Evolutionary conservation across 2,329 filamentous ascomycete genomes (phyloP).

Genomic region (Colletotrichum sublineola): DNA sequence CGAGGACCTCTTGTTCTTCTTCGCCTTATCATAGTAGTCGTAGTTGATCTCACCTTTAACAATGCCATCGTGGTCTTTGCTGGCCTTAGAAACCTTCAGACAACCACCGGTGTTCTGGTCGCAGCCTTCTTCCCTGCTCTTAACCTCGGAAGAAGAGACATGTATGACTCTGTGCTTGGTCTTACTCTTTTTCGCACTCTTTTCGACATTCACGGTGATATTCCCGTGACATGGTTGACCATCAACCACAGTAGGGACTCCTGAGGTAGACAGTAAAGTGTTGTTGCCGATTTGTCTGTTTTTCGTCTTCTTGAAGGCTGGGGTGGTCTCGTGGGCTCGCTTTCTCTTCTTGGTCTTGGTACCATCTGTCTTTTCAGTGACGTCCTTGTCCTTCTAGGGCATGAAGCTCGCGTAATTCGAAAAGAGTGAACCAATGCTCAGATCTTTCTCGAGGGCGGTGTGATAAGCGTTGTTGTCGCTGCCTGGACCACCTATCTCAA

Average conservation of each 20-base stretch:
- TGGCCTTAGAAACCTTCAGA: background rate
- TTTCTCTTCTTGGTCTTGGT: constrained; percentile 20
- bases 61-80: background rate
- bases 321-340: background rate
- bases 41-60: background rate
- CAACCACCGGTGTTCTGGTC: background rate
- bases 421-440: constrained; percentile 7
- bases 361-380: background rate
- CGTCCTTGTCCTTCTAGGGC: constrained; percentile 17
- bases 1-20: background rate
- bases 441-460: constrained; percentile 17
- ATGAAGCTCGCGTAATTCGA: constrained; percentile 1
- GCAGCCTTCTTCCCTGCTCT: too few relatives aligned
- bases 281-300: background rate
- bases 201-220: background rate
- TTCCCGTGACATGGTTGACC: background rate
- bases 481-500: background rate
- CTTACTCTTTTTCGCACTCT: background rate
- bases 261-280: background rate
- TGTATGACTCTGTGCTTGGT: constrained; percentile 5
- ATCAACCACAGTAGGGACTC: background rate
- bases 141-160: background rate
- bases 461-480: constrained; percentile 1
- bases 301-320: constrained; percentile 14
- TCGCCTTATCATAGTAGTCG: background rate